Conservation (phyloP, 176 grass and related monocot genomes). For the Chloris gayana region DNA sequence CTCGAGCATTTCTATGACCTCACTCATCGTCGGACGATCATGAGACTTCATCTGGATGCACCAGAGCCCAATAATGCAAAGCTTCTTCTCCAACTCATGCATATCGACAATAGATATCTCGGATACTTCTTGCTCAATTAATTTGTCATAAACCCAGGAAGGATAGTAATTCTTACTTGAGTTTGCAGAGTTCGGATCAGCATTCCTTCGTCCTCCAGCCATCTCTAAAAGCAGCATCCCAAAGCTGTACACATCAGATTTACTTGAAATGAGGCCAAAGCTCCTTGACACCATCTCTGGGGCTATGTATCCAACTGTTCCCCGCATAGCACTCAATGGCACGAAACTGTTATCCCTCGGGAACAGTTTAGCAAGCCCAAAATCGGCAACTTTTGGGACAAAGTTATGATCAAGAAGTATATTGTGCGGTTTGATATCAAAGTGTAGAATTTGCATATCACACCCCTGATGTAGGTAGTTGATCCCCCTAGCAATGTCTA, state of each 20-base stretch:
- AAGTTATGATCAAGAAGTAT: slow-evolving; percentile 48
- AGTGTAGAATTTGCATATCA: slow-evolving; percentile 49
- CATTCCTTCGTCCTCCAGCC: slow-evolving; percentile 43
- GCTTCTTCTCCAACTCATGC: slow-evolving; percentile 37
- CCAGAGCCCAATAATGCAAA: slow-evolving; percentile 41
- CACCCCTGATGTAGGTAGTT: slow-evolving; percentile 58
- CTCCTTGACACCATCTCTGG: slow-evolving; percentile 41
- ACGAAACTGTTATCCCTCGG: slow-evolving; percentile 34
- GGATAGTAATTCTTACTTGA: slow-evolving; percentile 46
- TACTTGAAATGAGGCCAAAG: slow-evolving; percentile 47
- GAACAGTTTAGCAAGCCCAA: slow-evolving; percentile 55
- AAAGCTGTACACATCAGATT: slow-evolving; percentile 56
- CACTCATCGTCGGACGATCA: slow-evolving; percentile 35
- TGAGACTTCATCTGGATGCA: slow-evolving; percentile 44
- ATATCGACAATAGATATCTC: slow-evolving; percentile 20
- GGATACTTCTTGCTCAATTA: slow-evolving; percentile 6
- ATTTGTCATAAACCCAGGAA: slow-evolving; percentile 35
- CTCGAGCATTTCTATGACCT: slow-evolving; percentile 55
- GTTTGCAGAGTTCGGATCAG: not conserved
- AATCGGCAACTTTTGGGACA: slow-evolving; percentile 57
- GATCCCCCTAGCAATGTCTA: slow-evolving; percentile 50
- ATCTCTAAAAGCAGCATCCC: slow-evolving; percentile 61
- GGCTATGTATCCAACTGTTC: slow-evolving; percentile 53
- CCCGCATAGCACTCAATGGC: slow-evolving; percentile 25
- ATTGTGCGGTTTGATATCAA: slow-evolving; percentile 56